phyloP scores from a whole-genome alignment of 768 basidiomycete genomes.

The Trametes cingulata region DNA sequence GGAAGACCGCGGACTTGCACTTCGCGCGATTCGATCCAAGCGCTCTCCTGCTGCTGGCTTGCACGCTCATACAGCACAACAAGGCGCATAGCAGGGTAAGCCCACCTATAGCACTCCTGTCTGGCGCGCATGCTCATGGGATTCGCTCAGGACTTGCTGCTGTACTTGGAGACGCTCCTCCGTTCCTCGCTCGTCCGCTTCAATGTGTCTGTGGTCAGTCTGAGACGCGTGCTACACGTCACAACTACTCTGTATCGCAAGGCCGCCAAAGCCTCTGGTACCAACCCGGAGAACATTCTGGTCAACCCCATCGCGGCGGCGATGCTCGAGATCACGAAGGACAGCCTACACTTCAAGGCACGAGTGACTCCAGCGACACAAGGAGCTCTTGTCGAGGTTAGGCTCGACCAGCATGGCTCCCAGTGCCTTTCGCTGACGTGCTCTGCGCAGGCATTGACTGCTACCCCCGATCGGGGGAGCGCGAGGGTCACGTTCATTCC shows the following conservation, averaged over 20 bases:
- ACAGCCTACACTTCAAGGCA: conserved; percentile 24
- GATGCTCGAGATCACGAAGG: conserved; percentile 27
- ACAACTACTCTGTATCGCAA: conserved; percentile 47
- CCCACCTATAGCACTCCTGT: no score
- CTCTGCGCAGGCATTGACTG: conserved; percentile 11
- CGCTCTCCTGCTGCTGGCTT: conserved; percentile 52
- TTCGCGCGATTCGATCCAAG: conserved; percentile 54
- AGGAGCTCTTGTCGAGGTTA: conserved; percentile 44
- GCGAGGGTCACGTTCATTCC: conserved; percentile 25
- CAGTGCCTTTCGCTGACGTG: neutral
- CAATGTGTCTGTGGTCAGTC: conserved; percentile 41
- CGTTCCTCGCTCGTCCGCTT: conserved; percentile 54
- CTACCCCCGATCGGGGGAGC: neutral
- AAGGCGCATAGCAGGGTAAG: conserved; percentile 56
- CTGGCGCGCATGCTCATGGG: no score
- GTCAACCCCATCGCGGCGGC: conserved; percentile 23
- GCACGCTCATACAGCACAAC: conserved; percentile 59
- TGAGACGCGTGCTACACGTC: conserved; percentile 51
- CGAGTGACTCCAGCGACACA: conserved; percentile 23
- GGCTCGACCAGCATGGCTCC: neutral
- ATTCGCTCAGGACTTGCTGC: conserved; percentile 59
- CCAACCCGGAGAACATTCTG: conserved; percentile 6
- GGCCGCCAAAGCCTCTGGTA: conserved; percentile 7
- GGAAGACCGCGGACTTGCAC: conserved; percentile 58
- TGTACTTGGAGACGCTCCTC: conserved; percentile 60